These are phyloP conservation scores for Karstenula rhodostoma DNA, from an alignment of 2,329 filamentous ascomycete species.

Conservation along the genomic window DNA sequence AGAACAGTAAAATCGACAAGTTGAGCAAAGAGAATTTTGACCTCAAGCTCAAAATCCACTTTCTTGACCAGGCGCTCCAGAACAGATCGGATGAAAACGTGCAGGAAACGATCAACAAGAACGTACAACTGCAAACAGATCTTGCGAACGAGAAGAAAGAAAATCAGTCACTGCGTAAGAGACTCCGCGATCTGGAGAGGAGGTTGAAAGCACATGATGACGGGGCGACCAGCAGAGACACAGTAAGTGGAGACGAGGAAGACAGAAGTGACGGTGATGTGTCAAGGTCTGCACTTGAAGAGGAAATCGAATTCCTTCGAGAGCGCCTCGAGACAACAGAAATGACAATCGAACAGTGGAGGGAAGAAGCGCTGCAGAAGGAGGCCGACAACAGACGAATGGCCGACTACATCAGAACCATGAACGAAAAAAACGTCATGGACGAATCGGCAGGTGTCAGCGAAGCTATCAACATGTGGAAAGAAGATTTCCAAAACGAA, in stretches of 20 bases:
- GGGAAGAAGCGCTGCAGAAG: constrained; percentile 77
- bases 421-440: constrained; percentile 58
- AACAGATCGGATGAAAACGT: constrained; percentile 95
- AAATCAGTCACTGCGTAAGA: constrained; percentile 80
- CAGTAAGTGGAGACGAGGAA: constrained; percentile 58
- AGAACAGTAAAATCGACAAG: constrained; percentile 95
- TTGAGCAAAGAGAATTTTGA: constrained; percentile 98
- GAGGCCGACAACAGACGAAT: constrained; percentile 88
- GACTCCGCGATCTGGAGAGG: constrained; percentile 86
- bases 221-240: constrained; percentile 55
- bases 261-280: constrained; percentile 62
- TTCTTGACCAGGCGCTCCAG: constrained; percentile 90
- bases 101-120: constrained; percentile 97
- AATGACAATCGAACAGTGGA: constrained; percentile 81
- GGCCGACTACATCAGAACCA: constrained; percentile 77
- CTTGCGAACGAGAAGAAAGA: constrained; percentile 90
- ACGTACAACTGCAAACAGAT: constrained; percentile 92
- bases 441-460: constrained; percentile 50
- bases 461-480: constrained; percentile 78
- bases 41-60: constrained; percentile 96
- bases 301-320: constrained; percentile 83
- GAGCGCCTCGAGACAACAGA: constrained; percentile 87
- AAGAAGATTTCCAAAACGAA: constrained; percentile 92
- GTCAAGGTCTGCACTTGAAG: constrained; percentile 74
- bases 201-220: constrained; percentile 69